Evolutionary conservation across 2,329 filamentous ascomycete genomes (phyloP).

Genomic region (Fusarium sp.): DNA sequence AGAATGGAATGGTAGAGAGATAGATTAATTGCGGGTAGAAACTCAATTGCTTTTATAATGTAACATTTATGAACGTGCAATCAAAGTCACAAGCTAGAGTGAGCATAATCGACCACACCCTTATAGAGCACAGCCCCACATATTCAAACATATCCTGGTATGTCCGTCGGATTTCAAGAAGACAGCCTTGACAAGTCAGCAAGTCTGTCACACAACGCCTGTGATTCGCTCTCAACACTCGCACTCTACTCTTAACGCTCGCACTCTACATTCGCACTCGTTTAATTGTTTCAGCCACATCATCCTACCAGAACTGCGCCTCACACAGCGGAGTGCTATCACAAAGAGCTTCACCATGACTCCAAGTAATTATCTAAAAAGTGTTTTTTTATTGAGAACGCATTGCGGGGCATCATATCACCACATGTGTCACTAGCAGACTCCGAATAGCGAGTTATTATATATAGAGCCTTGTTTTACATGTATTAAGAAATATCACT

Average conservation of each 20-base stretch:
- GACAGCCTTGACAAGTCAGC: background rate
- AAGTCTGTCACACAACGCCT: background rate
- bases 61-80: fast-evolving
- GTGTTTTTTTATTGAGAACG: too few species aligned
- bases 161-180: background rate
- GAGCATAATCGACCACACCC: background rate
- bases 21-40: background rate
- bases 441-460: too few species aligned
- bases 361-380: too few species aligned
- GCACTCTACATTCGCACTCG: background rate
- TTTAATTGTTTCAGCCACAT: background rate
- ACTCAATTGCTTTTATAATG: background rate
- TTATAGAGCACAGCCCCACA: background rate
- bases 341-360: background rate
- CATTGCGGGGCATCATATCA: too few species aligned
- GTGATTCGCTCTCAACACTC: background rate
- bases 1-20: too few species aligned
- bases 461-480: too few species aligned
- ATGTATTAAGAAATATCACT: too few species aligned
- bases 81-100: background rate
- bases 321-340: background rate
- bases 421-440: too few species aligned
- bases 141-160: background rate
- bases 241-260: too few species aligned
- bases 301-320: background rate